phyloP scores from a whole-genome alignment of 1,284 basidiomycete genomes.

The Ceraceosorus bombacis region DNA sequence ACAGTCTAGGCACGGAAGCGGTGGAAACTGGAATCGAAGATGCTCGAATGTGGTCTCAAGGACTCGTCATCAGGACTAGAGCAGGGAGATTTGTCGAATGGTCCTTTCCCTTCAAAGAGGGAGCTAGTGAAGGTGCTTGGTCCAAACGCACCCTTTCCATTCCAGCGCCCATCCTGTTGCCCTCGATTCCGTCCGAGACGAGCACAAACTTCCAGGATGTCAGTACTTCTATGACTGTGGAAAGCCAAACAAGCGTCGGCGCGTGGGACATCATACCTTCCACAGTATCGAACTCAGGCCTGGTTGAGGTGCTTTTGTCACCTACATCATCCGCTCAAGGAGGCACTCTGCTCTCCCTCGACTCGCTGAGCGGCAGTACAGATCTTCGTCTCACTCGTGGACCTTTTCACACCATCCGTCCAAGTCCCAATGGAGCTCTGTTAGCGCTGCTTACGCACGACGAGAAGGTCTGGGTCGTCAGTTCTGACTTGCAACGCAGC shows the following conservation, averaged over 20 bases:
- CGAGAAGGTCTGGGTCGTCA: slow-evolving; percentile 81
- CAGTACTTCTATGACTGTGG: neutral
- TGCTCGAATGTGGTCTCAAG: slow-evolving; percentile 74
- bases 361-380: slow-evolving; percentile 19
- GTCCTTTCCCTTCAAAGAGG: slow-evolving; percentile 64
- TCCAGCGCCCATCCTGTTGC: slow-evolving; percentile 16
- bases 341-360: slow-evolving; percentile 22
- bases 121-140: slow-evolving; percentile 21
- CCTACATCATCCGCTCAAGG: slow-evolving; percentile 6
- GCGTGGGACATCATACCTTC: slow-evolving; percentile 4
- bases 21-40: slow-evolving; percentile 73
- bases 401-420: slow-evolving; percentile 76
- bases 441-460: slow-evolving; percentile 70
- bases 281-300: slow-evolving; percentile 5
- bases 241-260: neutral
- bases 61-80: slow-evolving; percentile 76
- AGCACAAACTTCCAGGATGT: neutral
- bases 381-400: slow-evolving; percentile 66
- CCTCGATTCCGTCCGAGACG: neutral
- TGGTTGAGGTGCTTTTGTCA: slow-evolving; percentile 2
- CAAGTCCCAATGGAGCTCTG: slow-evolving; percentile 88
- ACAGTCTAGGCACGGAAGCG: slow-evolving; percentile 75
- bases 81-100: slow-evolving; percentile 68
- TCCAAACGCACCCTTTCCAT: slow-evolving; percentile 12
- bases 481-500: slow-evolving; percentile 79